phyloP scores from a whole-genome alignment of 169 alveolate species.

The Eimeria tenella region DNA sequence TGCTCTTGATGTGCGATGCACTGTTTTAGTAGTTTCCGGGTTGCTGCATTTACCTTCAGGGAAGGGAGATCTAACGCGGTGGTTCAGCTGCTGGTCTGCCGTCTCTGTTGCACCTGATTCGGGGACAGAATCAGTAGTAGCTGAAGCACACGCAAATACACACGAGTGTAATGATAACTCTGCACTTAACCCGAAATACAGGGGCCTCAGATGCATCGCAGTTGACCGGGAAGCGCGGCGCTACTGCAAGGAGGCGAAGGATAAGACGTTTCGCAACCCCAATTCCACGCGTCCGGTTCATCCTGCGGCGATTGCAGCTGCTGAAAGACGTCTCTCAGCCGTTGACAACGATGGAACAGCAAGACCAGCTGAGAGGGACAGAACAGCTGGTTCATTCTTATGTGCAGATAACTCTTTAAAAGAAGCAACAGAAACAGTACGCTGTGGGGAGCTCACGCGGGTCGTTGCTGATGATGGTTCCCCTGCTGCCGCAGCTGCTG shows the following conservation, averaged over 20 bases:
- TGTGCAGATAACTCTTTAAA: background rate
- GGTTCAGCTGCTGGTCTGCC: slow-evolving; percentile 77
- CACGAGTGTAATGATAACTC: background rate
- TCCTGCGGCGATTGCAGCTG: slow-evolving; percentile 59
- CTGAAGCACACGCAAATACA: background rate
- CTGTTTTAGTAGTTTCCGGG: background rate
- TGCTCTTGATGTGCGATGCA: background rate
- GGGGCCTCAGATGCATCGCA: slow-evolving; percentile 64
- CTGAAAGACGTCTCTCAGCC: slow-evolving; percentile 17
- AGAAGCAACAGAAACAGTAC: background rate
- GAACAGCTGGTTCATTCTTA: background rate
- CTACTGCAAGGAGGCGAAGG: slow-evolving; percentile 72
- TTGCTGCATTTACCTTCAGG: slow-evolving; percentile 34
- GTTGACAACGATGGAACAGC: background rate
- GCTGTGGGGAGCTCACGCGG: background rate
- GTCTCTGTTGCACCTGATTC: slow-evolving; percentile 52
- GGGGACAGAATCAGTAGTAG: background rate
- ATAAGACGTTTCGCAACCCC: slow-evolving; percentile 67
- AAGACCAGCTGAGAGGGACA: background rate
- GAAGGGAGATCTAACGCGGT: slow-evolving; percentile 77
- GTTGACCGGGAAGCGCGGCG: slow-evolving; percentile 79
- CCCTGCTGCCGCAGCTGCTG: background rate
- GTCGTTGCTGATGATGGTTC: slow-evolving; percentile 12
- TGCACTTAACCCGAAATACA: background rate
- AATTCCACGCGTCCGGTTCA: slow-evolving; percentile 29